phyloP scores from a whole-genome alignment of 2,329 filamentous ascomycete species.

The Talaromyces funiculosus region DNA sequence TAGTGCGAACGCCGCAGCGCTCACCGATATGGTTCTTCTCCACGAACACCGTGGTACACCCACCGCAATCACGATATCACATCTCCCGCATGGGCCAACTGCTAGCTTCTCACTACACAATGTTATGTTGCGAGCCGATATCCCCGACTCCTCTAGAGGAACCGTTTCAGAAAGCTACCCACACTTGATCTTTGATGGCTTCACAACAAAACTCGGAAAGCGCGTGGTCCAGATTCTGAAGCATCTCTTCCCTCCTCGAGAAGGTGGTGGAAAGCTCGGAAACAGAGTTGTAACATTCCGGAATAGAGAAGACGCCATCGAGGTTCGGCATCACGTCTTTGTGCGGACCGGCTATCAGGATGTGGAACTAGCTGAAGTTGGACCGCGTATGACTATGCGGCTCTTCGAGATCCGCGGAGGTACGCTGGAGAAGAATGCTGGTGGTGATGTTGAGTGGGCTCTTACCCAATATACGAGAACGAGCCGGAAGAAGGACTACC shows the following conservation, averaged over 20 bases:
- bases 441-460: constrained; percentile 94
- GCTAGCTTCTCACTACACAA: constrained; percentile 87
- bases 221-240: constrained; percentile 86
- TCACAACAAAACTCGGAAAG: constrained; percentile 71
- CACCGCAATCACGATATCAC: constrained; percentile 79
- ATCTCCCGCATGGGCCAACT: constrained; percentile 83
- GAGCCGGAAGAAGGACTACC: constrained; percentile 89
- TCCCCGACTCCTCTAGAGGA: constrained; percentile 78
- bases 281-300: constrained; percentile 89
- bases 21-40: constrained; percentile 79
- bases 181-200: constrained; percentile 92
- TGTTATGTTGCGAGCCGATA: constrained; percentile 85
- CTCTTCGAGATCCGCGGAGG: constrained; percentile 89
- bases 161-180: constrained; percentile 91
- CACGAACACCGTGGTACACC: constrained; percentile 92
- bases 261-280: constrained; percentile 73
- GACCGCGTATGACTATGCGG: constrained; percentile 95
- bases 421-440: constrained; percentile 80
- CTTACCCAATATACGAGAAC: constrained; percentile 93
- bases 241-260: constrained; percentile 87
- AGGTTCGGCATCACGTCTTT: constrained; percentile 90
- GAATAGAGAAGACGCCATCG: constrained; percentile 81
- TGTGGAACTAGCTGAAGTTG: constrained; percentile 83
- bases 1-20: constrained; percentile 71
- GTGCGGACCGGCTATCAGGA: constrained; percentile 86